Percentiles rank a stretch among this genome's conserved stretches.
phyloP scores from a whole-genome alignment of 108 stramenopile species.

The Skeletonema grethae region DNA sequence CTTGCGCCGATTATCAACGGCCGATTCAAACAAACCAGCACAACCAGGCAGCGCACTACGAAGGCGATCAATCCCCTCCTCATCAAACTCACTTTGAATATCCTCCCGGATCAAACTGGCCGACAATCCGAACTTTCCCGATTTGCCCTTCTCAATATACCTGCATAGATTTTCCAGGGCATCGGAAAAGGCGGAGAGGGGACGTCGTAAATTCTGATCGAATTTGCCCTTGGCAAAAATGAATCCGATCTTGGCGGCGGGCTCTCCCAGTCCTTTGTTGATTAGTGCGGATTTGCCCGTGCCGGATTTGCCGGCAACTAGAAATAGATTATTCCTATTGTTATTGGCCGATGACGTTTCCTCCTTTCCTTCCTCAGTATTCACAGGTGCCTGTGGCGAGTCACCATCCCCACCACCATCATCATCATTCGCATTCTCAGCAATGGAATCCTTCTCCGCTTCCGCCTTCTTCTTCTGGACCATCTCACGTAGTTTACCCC shows the following conservation, averaged over 20 bases:
- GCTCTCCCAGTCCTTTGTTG: neutral
- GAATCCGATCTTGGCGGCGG: no score
- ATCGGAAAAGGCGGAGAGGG: slow-evolving; percentile 26
- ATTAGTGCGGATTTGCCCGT: slow-evolving; percentile 33
- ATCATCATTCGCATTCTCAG: no score
- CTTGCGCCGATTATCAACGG: no score
- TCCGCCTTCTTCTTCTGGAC: slow-evolving; percentile 35
- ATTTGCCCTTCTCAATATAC: neutral
- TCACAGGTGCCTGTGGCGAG: no score
- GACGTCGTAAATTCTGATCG: slow-evolving; percentile 10
- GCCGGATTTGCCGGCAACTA: slow-evolving; percentile 14
- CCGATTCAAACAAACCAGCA: neutral
- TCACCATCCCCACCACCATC: no score
- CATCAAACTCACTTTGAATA: slow-evolving; percentile 8
- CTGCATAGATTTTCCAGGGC: slow-evolving; percentile 21
- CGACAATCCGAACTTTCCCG: neutral
- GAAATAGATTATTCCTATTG: slow-evolving; percentile 18
- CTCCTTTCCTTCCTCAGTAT: no score
- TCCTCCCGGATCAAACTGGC: neutral
- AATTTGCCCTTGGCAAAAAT: slow-evolving; percentile 29
- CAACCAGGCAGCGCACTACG: slow-evolving; percentile 19
- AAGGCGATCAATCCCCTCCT: slow-evolving; percentile 5
- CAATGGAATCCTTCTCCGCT: no score
- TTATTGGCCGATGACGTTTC: slow-evolving; percentile 1
- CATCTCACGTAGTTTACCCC: slow-evolving; percentile 20